Evolutionary conservation across 2,329 filamentous ascomycete genomes (phyloP).

Genomic region (Taxawa tesnikishii): DNA sequence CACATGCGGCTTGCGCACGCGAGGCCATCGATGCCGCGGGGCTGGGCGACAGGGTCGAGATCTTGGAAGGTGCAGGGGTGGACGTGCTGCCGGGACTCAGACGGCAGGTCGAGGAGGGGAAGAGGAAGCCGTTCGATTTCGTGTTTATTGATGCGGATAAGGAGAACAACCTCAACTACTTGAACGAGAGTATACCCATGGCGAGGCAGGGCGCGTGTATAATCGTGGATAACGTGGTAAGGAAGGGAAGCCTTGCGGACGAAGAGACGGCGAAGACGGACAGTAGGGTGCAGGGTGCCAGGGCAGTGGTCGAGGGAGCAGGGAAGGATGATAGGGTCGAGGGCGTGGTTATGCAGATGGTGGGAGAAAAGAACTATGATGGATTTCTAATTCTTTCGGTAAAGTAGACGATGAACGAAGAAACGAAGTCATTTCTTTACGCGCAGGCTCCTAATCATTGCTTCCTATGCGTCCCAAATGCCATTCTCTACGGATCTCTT

Average conservation of each 20-base stretch:
- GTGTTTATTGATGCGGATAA: slow-evolving; percentile 16
- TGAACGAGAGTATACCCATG: slow-evolving; percentile 10
- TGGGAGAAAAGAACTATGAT: slow-evolving; percentile 36
- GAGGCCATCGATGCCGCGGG: slow-evolving; percentile 8
- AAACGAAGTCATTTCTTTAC: too few species aligned
- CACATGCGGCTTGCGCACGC: slow-evolving; percentile 8
- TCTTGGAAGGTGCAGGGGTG: slow-evolving; percentile 9
- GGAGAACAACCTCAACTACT: slow-evolving; percentile 11
- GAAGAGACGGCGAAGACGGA: slow-evolving; percentile 14
- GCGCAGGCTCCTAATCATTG: too few species aligned
- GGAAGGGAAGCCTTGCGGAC: slow-evolving; percentile 23
- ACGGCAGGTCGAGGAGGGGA: slow-evolving; percentile 9
- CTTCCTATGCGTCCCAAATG: too few species aligned
- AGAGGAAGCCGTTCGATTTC: slow-evolving; percentile 11
- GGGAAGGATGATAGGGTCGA: slow-evolving; percentile 31
- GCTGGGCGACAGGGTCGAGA: slow-evolving; percentile 10
- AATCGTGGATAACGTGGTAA: slow-evolving; percentile 13
- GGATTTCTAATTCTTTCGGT: slow-evolving; percentile 30
- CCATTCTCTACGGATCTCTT: too few species aligned
- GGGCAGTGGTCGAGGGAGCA: slow-evolving; percentile 28
- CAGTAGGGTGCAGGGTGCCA: slow-evolving; percentile 14
- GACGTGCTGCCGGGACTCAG: slow-evolving; percentile 12
- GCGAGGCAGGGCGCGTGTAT: slow-evolving; percentile 8
- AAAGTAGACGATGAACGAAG: too few species aligned
- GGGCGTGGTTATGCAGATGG: slow-evolving; percentile 31